Conservation (phyloP, 352 stramenopile species). For the Albugo candida region DNA sequence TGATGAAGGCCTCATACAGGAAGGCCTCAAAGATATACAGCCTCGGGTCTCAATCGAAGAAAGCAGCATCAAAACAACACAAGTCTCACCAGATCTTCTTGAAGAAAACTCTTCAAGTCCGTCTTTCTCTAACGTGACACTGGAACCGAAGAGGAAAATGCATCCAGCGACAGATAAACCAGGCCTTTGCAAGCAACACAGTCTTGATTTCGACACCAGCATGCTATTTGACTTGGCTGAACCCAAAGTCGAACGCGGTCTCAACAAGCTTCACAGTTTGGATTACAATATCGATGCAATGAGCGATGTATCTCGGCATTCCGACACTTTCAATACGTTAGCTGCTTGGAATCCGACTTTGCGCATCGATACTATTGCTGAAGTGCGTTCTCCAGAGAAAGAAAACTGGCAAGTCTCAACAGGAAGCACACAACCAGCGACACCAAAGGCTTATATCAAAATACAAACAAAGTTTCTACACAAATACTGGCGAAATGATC, state of each 20-base stretch:
- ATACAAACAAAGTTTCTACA: conserved; percentile 71
- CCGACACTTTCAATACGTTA: conserved; percentile 51
- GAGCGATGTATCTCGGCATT: conserved; percentile 43
- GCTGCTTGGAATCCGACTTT: conserved; percentile 1
- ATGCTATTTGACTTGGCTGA: too few relatives aligned
- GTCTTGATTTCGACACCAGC: too few relatives aligned
- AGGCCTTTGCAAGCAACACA: too few relatives aligned
- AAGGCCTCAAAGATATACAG: too few relatives aligned
- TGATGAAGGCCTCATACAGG: conserved; percentile 10
- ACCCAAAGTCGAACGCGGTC: too few relatives aligned
- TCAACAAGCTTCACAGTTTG: too few relatives aligned
- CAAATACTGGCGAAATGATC: conserved; percentile 84
- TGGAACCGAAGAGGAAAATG: too few relatives aligned
- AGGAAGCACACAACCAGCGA: not conserved
- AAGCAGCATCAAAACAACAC: conserved; percentile 3
- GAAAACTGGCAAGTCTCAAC: too few relatives aligned
- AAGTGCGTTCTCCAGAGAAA: too few relatives aligned
- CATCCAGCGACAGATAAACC: too few relatives aligned
- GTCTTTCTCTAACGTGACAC: too few relatives aligned
- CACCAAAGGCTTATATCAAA: conserved; percentile 26
- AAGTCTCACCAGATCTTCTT: conserved; percentile 15
- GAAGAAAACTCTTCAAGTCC: conserved; percentile 1
- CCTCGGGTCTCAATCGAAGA: conserved; percentile 10
- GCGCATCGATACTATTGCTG: not conserved
- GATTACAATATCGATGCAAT: conserved; percentile 25